phyloP scores from a whole-genome alignment of 352 stramenopile species.

The Pythium chondricola region DNA sequence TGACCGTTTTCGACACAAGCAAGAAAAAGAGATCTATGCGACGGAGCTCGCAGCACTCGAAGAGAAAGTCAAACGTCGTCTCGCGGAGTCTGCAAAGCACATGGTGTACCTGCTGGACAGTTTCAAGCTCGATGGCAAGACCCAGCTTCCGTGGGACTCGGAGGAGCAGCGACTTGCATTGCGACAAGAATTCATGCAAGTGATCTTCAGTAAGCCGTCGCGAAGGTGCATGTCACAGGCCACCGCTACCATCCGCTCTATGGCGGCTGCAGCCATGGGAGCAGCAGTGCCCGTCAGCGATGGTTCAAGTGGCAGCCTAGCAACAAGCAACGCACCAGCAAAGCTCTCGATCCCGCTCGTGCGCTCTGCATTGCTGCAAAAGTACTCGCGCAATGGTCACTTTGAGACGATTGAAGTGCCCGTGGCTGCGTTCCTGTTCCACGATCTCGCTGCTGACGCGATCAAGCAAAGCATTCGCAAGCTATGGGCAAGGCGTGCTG shows the following conservation, averaged over 20 bases:
- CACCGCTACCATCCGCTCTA: slow-evolving; percentile 4
- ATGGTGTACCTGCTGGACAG: slow-evolving; percentile 60
- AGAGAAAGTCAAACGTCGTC: slow-evolving; percentile 66
- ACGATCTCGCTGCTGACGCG: slow-evolving; percentile 24
- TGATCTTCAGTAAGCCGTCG: slow-evolving; percentile 58
- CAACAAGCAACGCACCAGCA: slow-evolving; percentile 16
- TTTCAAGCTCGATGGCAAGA: slow-evolving; percentile 49
- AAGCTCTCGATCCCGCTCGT: slow-evolving; percentile 45
- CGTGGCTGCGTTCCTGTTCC: slow-evolving; percentile 27
- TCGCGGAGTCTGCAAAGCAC: slow-evolving; percentile 61
- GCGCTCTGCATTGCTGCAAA: slow-evolving; percentile 58
- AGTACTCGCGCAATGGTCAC: slow-evolving; percentile 75
- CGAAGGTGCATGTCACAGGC: slow-evolving; percentile 22
- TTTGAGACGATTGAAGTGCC: slow-evolving; percentile 35
- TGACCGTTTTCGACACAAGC: slow-evolving; percentile 37
- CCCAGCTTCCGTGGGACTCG: slow-evolving; percentile 48
- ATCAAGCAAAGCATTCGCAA: slow-evolving; percentile 22
- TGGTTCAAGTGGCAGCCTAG: background rate
- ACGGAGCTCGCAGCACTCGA: slow-evolving; percentile 58
- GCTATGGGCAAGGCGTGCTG: slow-evolving; percentile 16
- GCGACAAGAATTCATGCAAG: slow-evolving; percentile 42
- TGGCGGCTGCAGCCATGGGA: background rate
- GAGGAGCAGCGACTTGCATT: slow-evolving; percentile 40
- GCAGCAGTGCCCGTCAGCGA: background rate
- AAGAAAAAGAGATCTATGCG: slow-evolving; percentile 71